Evolutionary conservation across 1,284 basidiomycete genomes (phyloP).

Genomic region (Ustilago esculenta): DNA sequence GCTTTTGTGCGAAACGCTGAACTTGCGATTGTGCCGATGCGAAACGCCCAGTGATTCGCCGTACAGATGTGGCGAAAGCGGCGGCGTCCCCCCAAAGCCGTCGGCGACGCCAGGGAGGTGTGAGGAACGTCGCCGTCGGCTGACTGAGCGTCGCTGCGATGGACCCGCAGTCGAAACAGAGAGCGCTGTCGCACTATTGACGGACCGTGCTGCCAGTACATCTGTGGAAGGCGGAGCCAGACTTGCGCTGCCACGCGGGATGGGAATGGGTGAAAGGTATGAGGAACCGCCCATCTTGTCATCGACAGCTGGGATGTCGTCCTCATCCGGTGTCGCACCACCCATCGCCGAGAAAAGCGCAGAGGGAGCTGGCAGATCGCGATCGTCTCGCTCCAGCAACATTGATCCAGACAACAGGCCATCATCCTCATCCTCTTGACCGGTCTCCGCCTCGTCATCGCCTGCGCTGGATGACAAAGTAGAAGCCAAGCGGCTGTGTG

Average conservation of each 20-base stretch:
- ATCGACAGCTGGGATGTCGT: constrained; percentile 57
- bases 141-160: constrained; percentile 25
- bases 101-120: constrained; percentile 27
- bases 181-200: constrained; percentile 9
- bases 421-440: constrained; percentile 35
- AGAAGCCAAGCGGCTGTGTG: constrained; percentile 31
- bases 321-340: constrained; percentile 39
- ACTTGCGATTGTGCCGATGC: constrained; percentile 38
- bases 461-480: constrained; percentile 19
- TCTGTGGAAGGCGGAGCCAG: constrained; percentile 21
- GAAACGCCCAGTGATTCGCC: constrained; percentile 39
- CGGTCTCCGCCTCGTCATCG: constrained; percentile 29
- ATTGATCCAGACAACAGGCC: constrained; percentile 40
- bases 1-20: constrained; percentile 50
- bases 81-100: constrained; percentile 48
- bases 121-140: constrained; percentile 44
- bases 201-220: constrained; percentile 10
- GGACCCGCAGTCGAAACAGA: constrained; percentile 9
- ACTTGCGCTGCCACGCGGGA: constrained; percentile 33
- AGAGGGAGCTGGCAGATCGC: constrained; percentile 38
- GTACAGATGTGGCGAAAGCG: constrained; percentile 57
- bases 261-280: constrained; percentile 49
- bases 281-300: constrained; percentile 51
- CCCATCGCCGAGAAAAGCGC: constrained; percentile 38
- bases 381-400: constrained; percentile 40